Evolutionary conservation across 768 basidiomycete species (phyloP).

Genomic region (Boletus rex-veris): DNA sequence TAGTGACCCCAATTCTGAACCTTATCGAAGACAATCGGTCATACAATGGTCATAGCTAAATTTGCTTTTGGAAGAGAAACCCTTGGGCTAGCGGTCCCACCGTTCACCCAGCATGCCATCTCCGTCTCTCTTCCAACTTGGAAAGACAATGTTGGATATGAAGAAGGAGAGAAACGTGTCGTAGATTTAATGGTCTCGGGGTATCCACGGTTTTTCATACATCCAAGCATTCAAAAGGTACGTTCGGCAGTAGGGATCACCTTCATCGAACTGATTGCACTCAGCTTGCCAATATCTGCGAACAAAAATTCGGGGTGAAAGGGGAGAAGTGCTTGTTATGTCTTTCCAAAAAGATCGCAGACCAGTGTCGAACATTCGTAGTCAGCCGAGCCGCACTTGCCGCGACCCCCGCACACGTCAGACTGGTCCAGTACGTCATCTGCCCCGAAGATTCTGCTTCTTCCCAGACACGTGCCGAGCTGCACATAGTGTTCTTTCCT

Average conservation of each 20-base stretch:
- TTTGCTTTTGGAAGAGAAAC: conserved; percentile 13
- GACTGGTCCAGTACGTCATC: conserved; percentile 69
- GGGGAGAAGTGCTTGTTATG: conserved; percentile 79
- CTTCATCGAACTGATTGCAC: background rate
- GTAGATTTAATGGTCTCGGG: conserved; percentile 79
- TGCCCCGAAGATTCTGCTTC: conserved; percentile 52
- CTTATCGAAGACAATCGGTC: background rate
- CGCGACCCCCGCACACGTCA: conserved; percentile 44
- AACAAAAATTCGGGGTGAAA: conserved; percentile 68
- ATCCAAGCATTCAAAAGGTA: conserved; percentile 81
- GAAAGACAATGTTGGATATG: conserved; percentile 88
- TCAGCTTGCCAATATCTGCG: conserved; percentile 76
- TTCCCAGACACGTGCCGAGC: conserved; percentile 41
- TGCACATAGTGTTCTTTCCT: conserved; percentile 83
- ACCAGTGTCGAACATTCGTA: conserved; percentile 74
- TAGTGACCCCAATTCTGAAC: background rate
- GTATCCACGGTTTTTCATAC: conserved; percentile 94
- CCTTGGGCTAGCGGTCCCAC: conserved; percentile 55
- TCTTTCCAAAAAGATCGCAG: conserved; percentile 68
- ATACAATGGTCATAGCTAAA: conserved; percentile 4
- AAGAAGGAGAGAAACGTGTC: conserved; percentile 82
- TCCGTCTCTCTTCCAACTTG: conserved; percentile 94
- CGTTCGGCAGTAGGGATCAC: conserved; percentile 16
- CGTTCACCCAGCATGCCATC: conserved; percentile 80
- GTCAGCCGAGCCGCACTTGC: conserved; percentile 43